Percentiles rank a stretch among this genome's conserved stretches.
Evolutionary conservation across 495 filamentous ascomycete species (phyloP).

Genomic region (Chaetomium cochliodes): DNA sequence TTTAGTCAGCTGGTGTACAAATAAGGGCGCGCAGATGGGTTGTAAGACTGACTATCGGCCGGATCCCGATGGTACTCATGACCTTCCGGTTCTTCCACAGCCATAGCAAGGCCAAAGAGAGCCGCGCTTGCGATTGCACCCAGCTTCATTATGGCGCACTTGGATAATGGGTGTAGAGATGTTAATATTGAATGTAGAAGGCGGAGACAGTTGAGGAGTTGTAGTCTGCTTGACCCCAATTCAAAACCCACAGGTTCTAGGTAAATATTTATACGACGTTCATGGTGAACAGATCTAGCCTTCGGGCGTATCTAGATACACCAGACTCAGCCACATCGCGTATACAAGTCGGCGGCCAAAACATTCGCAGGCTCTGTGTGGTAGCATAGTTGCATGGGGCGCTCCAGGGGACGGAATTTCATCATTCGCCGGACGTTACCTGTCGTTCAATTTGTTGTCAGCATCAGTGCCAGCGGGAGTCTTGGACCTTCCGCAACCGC

Average conservation of each 20-base stretch:
- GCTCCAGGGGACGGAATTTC: no score
- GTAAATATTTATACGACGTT: not conserved
- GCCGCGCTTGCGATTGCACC: slow-evolving; percentile 6
- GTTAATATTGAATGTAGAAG: not conserved
- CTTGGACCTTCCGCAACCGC: no score
- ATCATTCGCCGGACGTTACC: no score
- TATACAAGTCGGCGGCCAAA: no score
- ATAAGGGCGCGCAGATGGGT: not conserved
- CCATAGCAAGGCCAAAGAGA: slow-evolving; percentile 13
- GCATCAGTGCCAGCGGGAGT: no score
- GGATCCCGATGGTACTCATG: slow-evolving; percentile 19
- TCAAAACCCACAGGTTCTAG: not conserved
- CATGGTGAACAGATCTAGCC: not conserved
- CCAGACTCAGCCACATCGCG: not conserved
- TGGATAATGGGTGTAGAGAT: not conserved
- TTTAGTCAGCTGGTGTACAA: not conserved
- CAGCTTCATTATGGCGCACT: slow-evolving; percentile 13
- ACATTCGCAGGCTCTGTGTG: no score
- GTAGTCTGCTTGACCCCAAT: not conserved
- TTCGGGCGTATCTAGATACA: not conserved
- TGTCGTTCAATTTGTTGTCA: no score
- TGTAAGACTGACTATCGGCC: slow-evolving; percentile 12
- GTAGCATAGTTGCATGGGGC: no score
- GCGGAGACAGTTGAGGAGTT: not conserved
- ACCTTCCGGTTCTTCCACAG: slow-evolving; percentile 17